Evolutionary conservation across 345 rosid genomes (phyloP), one percentile per base, ranked within the genome.

Genomic region (Aurinia saxatilis): DNA sequence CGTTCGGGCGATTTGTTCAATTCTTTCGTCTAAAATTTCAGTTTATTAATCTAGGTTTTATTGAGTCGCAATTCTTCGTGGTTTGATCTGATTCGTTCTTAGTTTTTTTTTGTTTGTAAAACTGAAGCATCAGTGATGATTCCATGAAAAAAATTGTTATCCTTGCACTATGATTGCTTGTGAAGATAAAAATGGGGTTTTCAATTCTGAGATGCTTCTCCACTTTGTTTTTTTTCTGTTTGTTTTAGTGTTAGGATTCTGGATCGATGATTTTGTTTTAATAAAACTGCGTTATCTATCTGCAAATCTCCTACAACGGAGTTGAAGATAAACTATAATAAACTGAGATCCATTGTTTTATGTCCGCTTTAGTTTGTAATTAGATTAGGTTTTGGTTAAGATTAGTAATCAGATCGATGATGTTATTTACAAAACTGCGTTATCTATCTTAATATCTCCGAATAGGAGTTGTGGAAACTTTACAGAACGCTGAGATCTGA

Each of bases 81-180:
- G 2, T 14, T 38, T 2, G 34, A 0, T 38, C n/a, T 7, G 4
- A 0, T 57, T 73, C 68, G 41, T 8, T 76, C 79, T 80, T 79
- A 70, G 79, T 51, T 11, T 4, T 5, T 10, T 1, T 3, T 19
- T 36, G 48, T 47, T 52, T 7, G 7, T n/a, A n/a, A n/a, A n/a
- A 2, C 7, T 21, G 10, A 41, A 48, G 86, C 73, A 79, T 74
- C 81, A 17, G 29, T 77, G 81, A 81, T 67, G 86, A 79, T 60
- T 40, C n/a, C 13, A 37, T 18, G 44, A 67, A 81, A 65, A n/a
- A 51, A 66, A 70, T 72, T 60, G 85, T 80, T 71, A 83, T 80
- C 85, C 88, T 80, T 83, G 85, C 85, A 80, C 88, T 83, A 73
- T 81, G 88, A 83, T 80, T 79, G 65, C 11, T 54, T 48, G 76